A percentile compares a stretch with the other conserved stretches of the same genome.
phyloP scores from a whole-genome alignment of 306 rosid genomes.

The Luffa acutangula region DNA sequence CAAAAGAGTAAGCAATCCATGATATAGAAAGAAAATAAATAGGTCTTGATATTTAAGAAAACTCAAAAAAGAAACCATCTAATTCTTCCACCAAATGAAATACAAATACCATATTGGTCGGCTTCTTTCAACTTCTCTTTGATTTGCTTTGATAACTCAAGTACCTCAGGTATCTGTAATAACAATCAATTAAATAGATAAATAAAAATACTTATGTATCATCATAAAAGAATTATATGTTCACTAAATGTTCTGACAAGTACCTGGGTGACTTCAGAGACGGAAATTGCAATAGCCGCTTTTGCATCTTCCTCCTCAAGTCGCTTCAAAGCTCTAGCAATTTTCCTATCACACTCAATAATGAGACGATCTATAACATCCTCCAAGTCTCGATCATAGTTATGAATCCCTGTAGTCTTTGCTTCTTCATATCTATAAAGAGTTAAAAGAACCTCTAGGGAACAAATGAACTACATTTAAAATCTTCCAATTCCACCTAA shows the following conservation, averaged over 20 bases:
- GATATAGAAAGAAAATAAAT: not conserved
- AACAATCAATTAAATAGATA: constrained; percentile 7
- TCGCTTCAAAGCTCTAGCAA: constrained; percentile 83
- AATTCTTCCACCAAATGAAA: not conserved
- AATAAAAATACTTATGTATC: not conserved
- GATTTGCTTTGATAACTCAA: constrained; percentile 71
- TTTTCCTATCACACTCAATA: constrained; percentile 92
- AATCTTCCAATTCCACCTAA: not conserved
- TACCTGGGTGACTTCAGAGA: constrained; percentile 91
- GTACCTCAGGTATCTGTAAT: constrained; percentile 71
- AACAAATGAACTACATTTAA: not conserved
- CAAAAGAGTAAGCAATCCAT: not conserved
- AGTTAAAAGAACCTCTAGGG: constrained; percentile 31
- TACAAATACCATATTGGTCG: constrained; percentile 62
- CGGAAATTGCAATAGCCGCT: constrained; percentile 97
- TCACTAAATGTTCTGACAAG: not conserved
- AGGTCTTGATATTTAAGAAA: not conserved
- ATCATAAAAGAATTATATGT: not conserved
- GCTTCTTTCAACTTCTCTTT: constrained; percentile 85
- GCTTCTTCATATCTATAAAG: constrained; percentile 75
- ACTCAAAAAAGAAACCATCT: not conserved
- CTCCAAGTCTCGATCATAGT: constrained; percentile 90
- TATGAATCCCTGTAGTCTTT: constrained; percentile 53
- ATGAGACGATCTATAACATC: constrained; percentile 92
- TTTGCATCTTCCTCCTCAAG: constrained; percentile 98